Percentiles rank a stretch among this genome's conserved stretches.
Conservation (phyloP, 208 protist species). For the Giardia muris region DNA sequence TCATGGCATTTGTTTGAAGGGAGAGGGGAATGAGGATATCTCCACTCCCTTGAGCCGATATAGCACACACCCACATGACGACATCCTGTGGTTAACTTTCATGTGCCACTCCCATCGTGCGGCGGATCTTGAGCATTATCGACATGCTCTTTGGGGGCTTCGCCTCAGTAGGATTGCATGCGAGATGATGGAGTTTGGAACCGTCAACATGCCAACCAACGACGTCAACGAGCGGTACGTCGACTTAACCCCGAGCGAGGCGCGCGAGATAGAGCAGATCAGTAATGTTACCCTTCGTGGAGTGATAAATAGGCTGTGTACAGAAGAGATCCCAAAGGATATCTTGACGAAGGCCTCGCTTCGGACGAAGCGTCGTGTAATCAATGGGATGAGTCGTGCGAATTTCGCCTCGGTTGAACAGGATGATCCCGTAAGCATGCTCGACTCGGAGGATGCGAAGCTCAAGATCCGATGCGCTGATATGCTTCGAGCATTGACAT, state of each 20-base stretch:
- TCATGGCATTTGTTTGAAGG: constrained; percentile 4
- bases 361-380: background rate
- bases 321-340: background rate
- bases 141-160: background rate
- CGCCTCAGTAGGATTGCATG: background rate
- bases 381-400: background rate
- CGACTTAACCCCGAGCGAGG: background rate
- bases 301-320: background rate
- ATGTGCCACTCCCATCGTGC: constrained; percentile 1
- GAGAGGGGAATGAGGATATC: background rate
- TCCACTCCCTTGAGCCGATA: constrained; percentile 4
- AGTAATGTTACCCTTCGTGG: background rate
- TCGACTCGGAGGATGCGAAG: background rate
- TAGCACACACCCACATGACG: background rate
- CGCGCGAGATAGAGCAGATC: background rate
- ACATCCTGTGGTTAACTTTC: constrained; percentile 16
- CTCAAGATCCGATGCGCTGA: background rate
- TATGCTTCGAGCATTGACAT: background rate
- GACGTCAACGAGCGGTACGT: background rate
- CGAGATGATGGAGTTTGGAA: background rate
- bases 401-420: background rate
- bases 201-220: background rate
- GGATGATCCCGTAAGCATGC: background rate
- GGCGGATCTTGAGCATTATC: background rate
- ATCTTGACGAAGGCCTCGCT: background rate